A percentile compares a stretch with the other conserved stretches of the same genome.
Evolutionary conservation across 139 green algal genomes (phyloP).

Genomic region (Chlorella sp.): DNA sequence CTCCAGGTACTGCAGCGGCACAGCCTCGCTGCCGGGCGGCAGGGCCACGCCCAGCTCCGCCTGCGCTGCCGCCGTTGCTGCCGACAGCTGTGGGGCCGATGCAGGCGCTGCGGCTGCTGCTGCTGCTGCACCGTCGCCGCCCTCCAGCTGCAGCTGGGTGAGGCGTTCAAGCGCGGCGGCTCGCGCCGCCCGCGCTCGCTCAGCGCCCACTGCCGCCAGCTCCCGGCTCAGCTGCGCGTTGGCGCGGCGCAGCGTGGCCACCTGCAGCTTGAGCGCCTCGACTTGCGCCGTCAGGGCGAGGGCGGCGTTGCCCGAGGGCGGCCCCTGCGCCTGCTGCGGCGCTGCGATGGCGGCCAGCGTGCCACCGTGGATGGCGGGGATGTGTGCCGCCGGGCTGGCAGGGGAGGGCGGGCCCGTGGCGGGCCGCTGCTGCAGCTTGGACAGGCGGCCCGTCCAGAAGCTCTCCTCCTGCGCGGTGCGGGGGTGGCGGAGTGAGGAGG

Average conservation of each 20-base stretch:
- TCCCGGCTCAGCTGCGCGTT: not conserved
- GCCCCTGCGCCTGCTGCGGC: not conserved
- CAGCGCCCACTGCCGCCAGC: not conserved
- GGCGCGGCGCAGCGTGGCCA: not conserved
- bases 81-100: not conserved
- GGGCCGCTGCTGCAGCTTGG: not conserved
- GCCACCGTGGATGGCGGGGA: no score
- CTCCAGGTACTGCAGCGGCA: not conserved
- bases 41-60: not conserved
- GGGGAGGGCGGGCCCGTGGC: no score
- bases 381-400: no score
- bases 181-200: not conserved
- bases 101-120: not conserved
- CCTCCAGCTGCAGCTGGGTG: not conserved
- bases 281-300: not conserved
- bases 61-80: not conserved
- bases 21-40: not conserved
- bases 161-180: not conserved
- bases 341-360: no score
- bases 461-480: not conserved
- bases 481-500: no score
- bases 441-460: not conserved
- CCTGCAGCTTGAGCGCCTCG: conserved; percentile 5
- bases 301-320: not conserved
- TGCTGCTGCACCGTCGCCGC: not conserved